Conservation (phyloP, 2,329 filamentous ascomycete genomes). For the Bipolaris bicolor region DNA sequence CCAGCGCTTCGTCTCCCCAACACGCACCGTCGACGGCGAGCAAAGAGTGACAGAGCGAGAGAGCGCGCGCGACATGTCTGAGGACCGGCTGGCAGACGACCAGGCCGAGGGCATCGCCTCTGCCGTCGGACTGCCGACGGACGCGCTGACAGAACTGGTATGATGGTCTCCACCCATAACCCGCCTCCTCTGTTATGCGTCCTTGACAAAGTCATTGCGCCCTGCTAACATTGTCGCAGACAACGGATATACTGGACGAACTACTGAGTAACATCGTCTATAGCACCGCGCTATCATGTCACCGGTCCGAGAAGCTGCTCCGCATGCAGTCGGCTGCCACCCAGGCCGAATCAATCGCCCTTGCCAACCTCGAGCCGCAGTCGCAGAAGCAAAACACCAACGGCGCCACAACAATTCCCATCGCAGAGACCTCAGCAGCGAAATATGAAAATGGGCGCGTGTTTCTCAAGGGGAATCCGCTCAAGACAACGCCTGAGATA, state of each 20-base stretch:
- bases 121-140: constrained; percentile 35
- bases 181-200: constrained; percentile 13
- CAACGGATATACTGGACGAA: constrained; percentile 69
- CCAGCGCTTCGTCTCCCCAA: constrained; percentile 18
- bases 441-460: constrained; percentile 73
- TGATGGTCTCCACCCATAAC: constrained; percentile 13
- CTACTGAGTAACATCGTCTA: constrained; percentile 77
- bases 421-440: constrained; percentile 67
- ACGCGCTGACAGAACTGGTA: constrained; percentile 44
- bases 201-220: constrained; percentile 14
- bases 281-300: constrained; percentile 74
- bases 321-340: constrained; percentile 67
- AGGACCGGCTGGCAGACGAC: constrained; percentile 43
- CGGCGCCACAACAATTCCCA: constrained; percentile 59
- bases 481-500: constrained; percentile 73
- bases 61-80: constrained; percentile 40
- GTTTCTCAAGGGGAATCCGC: constrained; percentile 72
- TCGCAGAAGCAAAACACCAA: constrained; percentile 38
- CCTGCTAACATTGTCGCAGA: constrained; percentile 40
- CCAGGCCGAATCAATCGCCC: constrained; percentile 48
- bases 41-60: constrained; percentile 26
- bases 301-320: constrained; percentile 79
- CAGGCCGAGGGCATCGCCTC: constrained; percentile 34
- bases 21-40: constrained; percentile 24
- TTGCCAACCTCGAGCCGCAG: constrained; percentile 44